These are phyloP conservation scores for Pichia nanzhaoensis DNA, from an alignment of 805 yeast genomes.

Conservation along the genomic window DNA sequence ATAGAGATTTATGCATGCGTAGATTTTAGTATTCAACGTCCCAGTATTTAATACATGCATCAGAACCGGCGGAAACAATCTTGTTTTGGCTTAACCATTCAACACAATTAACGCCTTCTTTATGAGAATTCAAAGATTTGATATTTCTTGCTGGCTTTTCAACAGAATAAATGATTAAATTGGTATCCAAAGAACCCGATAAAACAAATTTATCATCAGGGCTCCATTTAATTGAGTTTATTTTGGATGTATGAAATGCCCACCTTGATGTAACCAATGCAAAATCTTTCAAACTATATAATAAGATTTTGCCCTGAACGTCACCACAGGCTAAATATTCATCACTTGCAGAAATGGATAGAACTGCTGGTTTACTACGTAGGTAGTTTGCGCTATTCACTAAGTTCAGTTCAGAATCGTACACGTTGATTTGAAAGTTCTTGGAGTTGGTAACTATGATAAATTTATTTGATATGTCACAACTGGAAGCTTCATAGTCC, in stretches of 20 bases:
- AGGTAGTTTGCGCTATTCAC: constrained; percentile 33
- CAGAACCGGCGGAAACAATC: constrained; percentile 70
- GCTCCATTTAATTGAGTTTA: constrained; percentile 75
- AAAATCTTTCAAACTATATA: constrained; percentile 51
- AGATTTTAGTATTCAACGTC: constrained; percentile 22
- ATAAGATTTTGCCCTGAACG: constrained; percentile 74
- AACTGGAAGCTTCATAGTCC: constrained; percentile 37
- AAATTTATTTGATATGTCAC: constrained; percentile 36
- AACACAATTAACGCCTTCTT: constrained; percentile 75
- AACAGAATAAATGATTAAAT: constrained; percentile 73
- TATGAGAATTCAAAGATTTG: constrained; percentile 74
- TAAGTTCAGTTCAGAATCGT: constrained; percentile 16
- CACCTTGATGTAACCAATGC: constrained; percentile 76
- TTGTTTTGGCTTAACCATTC: constrained; percentile 51
- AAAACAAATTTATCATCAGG: constrained; percentile 64
- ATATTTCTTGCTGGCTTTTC: constrained; percentile 70
- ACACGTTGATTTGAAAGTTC: constrained; percentile 36
- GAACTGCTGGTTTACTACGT: constrained; percentile 56
- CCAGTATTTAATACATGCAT: constrained; percentile 80
- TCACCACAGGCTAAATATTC: constrained; percentile 78
- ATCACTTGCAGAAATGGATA: constrained; percentile 67
- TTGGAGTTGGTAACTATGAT: constrained; percentile 46
- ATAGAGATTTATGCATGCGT: too few relatives aligned
- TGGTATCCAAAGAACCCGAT: constrained; percentile 80
- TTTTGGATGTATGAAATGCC: constrained; percentile 89